These are phyloP conservation scores for Cercospora sp. DNA, from an alignment of 2,329 filamentous ascomycete species.

Conservation along the genomic window DNA sequence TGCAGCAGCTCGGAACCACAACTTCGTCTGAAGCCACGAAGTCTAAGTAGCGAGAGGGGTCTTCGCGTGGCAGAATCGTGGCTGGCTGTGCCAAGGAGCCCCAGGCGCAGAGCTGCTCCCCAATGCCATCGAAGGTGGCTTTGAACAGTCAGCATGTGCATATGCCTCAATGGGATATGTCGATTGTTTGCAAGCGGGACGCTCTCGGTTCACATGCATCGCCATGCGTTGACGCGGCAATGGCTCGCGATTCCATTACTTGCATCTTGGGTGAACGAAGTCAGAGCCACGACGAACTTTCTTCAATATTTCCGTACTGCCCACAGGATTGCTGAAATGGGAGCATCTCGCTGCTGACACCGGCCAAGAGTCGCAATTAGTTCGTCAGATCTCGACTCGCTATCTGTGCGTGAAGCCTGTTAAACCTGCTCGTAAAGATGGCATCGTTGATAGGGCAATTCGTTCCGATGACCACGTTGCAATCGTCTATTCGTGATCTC, in stretches of 20 bases:
- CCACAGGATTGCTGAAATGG: not conserved
- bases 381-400: not conserved
- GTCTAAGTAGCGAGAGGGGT: not conserved
- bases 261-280: not conserved
- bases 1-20: not conserved
- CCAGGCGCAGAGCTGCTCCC: not conserved
- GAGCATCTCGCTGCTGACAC: not conserved
- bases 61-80: conserved; percentile 1
- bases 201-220: not conserved
- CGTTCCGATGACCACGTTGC: not conserved
- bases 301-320: not conserved
- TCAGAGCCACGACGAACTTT: not conserved
- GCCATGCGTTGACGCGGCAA: not conserved
- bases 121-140: not conserved
- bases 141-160: not conserved
- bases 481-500: conserved; percentile 7
- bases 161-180: not conserved
- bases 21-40: not conserved
- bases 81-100: conserved; percentile 2
- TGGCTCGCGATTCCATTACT: not conserved
- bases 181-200: not conserved
- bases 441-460: not conserved
- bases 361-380: not conserved
- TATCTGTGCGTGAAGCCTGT: not conserved
- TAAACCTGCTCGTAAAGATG: not conserved